Percentiles rank a stretch among this genome's conserved stretches.
These are phyloP conservation scores for Jasminum sambac DNA, from an alignment of 257 asterid genomes.

Conservation along the genomic window DNA sequence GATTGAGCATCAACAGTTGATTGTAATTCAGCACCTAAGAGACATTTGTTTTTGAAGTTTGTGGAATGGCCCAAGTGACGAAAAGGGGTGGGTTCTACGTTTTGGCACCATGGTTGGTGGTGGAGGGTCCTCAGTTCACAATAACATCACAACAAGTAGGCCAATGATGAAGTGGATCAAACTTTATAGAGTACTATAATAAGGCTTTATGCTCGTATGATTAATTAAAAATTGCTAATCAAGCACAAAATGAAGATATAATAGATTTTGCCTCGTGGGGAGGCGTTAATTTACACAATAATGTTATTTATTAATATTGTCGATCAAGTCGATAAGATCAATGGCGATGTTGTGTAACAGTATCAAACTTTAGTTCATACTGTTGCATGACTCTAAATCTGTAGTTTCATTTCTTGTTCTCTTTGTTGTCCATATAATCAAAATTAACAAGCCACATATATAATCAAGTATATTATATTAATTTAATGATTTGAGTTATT, in stretches of 20 bases:
- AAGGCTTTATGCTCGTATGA: background rate
- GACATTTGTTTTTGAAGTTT: background rate
- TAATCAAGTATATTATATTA: too few species aligned
- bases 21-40: too few species aligned
- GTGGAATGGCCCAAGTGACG: background rate
- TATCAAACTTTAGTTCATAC: background rate
- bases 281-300: background rate
- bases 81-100: background rate
- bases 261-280: background rate
- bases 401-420: too few species aligned
- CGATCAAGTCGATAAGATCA: background rate
- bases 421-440: too few species aligned
- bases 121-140: conserved; percentile 1
- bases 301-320: background rate
- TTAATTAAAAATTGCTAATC: background rate
- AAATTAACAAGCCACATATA: too few species aligned
- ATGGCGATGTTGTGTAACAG: too few species aligned
- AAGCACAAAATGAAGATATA: background rate
- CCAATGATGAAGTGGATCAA: background rate
- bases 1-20: too few species aligned
- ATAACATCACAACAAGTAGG: background rate
- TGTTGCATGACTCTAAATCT: background rate
- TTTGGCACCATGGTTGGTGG: background rate
- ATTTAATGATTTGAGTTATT: too few species aligned
- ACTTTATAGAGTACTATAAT: background rate